phyloP scores from a whole-genome alignment of 805 yeast species.

The Cyberlindnera maritima region DNA sequence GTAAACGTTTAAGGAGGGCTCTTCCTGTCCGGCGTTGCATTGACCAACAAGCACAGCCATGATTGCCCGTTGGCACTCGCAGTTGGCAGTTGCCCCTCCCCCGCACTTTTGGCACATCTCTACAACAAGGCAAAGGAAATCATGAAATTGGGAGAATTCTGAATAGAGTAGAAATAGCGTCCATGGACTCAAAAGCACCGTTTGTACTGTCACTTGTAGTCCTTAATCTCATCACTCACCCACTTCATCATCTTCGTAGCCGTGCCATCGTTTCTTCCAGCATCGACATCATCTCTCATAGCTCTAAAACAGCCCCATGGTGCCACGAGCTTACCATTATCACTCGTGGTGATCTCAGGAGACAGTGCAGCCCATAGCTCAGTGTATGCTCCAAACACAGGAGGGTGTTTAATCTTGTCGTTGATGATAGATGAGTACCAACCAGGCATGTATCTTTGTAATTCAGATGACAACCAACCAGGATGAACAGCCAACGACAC shows the following conservation, averaged over 20 bases:
- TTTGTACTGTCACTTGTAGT: slow-evolving; percentile 9
- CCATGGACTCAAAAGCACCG: too few relatives aligned
- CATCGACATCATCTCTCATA: slow-evolving; percentile 35
- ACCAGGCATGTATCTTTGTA: slow-evolving; percentile 27
- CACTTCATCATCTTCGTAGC: slow-evolving; percentile 35
- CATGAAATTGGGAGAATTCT: too few relatives aligned
- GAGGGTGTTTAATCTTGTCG: background rate
- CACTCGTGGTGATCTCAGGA: slow-evolving; percentile 34
- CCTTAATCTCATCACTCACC: slow-evolving; percentile 29
- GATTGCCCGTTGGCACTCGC: too few relatives aligned
- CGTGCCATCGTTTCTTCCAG: slow-evolving; percentile 30
- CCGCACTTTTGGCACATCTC: too few relatives aligned
- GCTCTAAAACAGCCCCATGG: slow-evolving; percentile 43
- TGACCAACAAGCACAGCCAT: too few relatives aligned
- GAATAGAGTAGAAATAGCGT: too few relatives aligned
- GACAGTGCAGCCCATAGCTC: slow-evolving; percentile 41
- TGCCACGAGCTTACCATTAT: slow-evolving; percentile 35
- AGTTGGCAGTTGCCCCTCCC: too few relatives aligned
- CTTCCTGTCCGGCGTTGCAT: too few relatives aligned
- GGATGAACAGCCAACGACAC: slow-evolving; percentile 40
- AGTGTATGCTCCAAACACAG: slow-evolving; percentile 40
- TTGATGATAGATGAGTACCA: background rate
- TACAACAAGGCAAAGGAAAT: too few relatives aligned
- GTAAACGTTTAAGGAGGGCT: too few relatives aligned
- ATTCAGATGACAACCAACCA: slow-evolving; percentile 36